Evolutionary conservation across 1,284 basidiomycete genomes (phyloP).

Genomic region (Agroathelia rolfsii): DNA sequence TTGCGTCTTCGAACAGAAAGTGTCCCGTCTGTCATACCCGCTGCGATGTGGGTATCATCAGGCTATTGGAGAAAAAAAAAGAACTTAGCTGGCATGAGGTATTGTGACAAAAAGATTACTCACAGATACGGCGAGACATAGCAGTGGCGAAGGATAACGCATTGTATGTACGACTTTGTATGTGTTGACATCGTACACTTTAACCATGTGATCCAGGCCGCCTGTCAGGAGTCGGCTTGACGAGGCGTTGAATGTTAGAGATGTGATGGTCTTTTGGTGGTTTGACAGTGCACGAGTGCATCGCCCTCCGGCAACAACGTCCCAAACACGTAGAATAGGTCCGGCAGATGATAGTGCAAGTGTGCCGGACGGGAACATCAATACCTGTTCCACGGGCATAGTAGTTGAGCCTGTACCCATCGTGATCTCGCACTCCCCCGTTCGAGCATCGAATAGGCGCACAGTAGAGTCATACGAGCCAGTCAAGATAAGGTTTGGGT

Average conservation of each 20-base stretch:
- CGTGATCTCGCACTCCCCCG: conserved; percentile 73
- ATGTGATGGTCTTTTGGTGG: conserved; percentile 96
- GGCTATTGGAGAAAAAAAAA: conserved; percentile 40
- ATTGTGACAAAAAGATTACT: conserved; percentile 18
- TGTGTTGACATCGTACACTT: conserved; percentile 92
- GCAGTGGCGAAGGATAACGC: conserved; percentile 90
- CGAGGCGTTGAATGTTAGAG: conserved; percentile 71
- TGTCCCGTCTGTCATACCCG: conserved; percentile 95
- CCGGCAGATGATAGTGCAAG: conserved; percentile 83
- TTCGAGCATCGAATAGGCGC: conserved; percentile 81
- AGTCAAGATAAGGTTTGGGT: conserved; percentile 80
- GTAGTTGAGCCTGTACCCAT: conserved; percentile 51
- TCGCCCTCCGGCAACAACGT: conserved; percentile 85
- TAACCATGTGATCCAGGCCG: conserved; percentile 93
- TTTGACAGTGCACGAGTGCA: conserved; percentile 87
- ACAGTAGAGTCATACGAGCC: conserved; percentile 95
- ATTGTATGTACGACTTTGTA: conserved; percentile 98
- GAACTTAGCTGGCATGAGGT: conserved; percentile 6
- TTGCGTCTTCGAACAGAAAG: conserved; percentile 81
- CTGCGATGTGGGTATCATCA: conserved; percentile 92
- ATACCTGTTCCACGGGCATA: conserved; percentile 85
- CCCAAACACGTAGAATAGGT: conserved; percentile 92
- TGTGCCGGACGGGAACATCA: conserved; percentile 90
- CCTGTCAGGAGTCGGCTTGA: conserved; percentile 81
- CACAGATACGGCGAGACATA: conserved; percentile 87